These are phyloP conservation scores for Calophaca sinica DNA, from an alignment of 306 rosid species.

Conservation along the genomic window DNA sequence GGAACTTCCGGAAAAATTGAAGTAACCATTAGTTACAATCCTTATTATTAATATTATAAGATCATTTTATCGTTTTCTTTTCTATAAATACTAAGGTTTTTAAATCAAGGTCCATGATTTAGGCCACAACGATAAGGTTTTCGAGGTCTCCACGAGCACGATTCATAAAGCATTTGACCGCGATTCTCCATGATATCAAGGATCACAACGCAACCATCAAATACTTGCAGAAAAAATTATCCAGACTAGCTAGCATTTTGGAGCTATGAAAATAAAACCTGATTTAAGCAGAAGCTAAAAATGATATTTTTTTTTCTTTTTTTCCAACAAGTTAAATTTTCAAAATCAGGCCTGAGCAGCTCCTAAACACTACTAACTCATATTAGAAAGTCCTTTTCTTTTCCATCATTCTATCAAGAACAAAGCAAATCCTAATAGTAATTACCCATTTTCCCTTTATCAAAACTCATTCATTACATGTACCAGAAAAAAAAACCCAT, in stretches of 20 bases:
- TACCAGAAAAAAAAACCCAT: too few relatives aligned
- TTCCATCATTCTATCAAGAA: conserved; percentile 5
- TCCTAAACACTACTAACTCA: too few relatives aligned
- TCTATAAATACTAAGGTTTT: neutral
- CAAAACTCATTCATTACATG: conserved; percentile 14
- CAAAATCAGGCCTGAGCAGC: neutral
- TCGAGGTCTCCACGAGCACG: too few relatives aligned
- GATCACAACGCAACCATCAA: too few relatives aligned
- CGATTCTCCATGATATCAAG: too few relatives aligned
- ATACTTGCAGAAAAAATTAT: neutral
- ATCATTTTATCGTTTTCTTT: neutral
- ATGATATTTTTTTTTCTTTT: neutral
- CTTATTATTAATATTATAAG: too few relatives aligned
- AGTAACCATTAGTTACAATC: too few relatives aligned
- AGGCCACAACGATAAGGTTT: too few relatives aligned
- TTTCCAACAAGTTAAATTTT: neutral
- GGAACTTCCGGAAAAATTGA: neutral
- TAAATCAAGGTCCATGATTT: too few relatives aligned
- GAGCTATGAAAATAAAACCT: neutral
- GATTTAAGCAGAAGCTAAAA: conserved; percentile 6
- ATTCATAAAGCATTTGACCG: too few relatives aligned
- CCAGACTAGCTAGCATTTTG: neutral
- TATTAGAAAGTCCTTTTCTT: neutral
- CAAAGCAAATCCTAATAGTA: neutral
- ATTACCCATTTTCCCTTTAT: neutral